These are phyloP conservation scores for Penicillium argentinense DNA, from an alignment of 495 filamentous ascomycete genomes.

Conservation along the genomic window DNA sequence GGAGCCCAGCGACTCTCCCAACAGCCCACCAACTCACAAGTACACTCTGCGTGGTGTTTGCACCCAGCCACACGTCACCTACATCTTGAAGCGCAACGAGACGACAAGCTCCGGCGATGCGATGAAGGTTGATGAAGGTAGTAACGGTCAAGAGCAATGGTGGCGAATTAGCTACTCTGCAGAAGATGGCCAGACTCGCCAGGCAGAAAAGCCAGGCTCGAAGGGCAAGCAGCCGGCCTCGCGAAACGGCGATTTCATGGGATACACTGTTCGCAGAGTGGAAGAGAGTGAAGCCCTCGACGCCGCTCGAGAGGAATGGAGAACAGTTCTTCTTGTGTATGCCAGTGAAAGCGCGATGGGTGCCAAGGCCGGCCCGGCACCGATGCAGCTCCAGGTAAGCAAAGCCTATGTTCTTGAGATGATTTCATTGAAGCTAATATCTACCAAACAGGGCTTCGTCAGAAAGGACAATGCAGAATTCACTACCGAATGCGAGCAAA, in stretches of 20 bases:
- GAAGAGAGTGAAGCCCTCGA: slow-evolving; percentile 51
- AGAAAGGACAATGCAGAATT: slow-evolving; percentile 48
- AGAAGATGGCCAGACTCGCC: slow-evolving; percentile 44
- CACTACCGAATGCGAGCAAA: slow-evolving; percentile 38
- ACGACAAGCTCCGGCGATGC: slow-evolving; percentile 10
- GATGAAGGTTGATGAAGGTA: slow-evolving; percentile 23
- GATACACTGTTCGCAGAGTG: slow-evolving; percentile 47
- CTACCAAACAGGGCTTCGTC: slow-evolving; percentile 43
- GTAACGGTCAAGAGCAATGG: slow-evolving; percentile 47
- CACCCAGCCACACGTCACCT: slow-evolving; percentile 51
- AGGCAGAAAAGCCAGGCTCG: slow-evolving; percentile 28
- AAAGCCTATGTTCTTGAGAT: not conserved
- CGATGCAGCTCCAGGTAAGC: slow-evolving; percentile 43
- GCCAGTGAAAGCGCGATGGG: slow-evolving; percentile 47
- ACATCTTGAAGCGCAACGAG: slow-evolving; percentile 38
- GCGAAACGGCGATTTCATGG: slow-evolving; percentile 39
- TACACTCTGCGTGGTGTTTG: slow-evolving; percentile 56
- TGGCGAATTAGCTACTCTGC: slow-evolving; percentile 55
- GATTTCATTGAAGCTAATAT: slow-evolving; percentile 6
- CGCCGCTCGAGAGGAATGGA: slow-evolving; percentile 52
- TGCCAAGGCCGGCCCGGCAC: slow-evolving; percentile 30
- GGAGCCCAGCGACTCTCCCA: slow-evolving; percentile 47
- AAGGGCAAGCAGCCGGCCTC: slow-evolving; percentile 15
- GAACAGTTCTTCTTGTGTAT: slow-evolving; percentile 50
- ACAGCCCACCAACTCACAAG: slow-evolving; percentile 41